Evolutionary conservation across 176 grass and related monocot species (phyloP), one percentile per base, ranked within the genome.

Genomic region (Oryza glumipatula): DNA sequence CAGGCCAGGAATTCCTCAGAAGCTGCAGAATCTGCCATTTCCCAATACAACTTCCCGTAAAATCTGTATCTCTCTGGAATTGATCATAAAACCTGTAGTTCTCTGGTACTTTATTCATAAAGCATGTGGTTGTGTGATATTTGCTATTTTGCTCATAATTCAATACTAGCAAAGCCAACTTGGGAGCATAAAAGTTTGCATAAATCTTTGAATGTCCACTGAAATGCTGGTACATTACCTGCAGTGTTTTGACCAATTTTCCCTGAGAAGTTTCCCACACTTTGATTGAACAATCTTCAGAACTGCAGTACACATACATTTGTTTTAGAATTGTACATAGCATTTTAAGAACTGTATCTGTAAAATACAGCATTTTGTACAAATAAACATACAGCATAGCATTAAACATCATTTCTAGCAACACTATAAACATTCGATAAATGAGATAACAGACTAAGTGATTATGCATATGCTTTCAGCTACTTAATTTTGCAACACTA

Each of bases 201-300:
- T 11, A 46, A 51, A n/a, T 77, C 61, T 77, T 41, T 35, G 35
- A 73, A 23, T 84, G 52, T 23, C 22, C 15, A 19, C 30, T 52
- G 43, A 38, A 71, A 39, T 85, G 75, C 32, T 38, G 35, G 76
- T 70, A 66, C 51, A 87, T 49, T 94, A 97, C 95, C 95, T 92
- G 89, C 39, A 98, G 71, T 82, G 94, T 94, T 52, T 92, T 94
- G n/a, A 98, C 92, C 67, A 98, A 85, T 52, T 98, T 98, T 76
- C 96, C 96, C 61, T 95, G 89, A 68, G 91, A 70, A 67, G 93
- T 98, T 90, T 95, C 93, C 96, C 93, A 98, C 58, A 98, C 96
- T 94, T 98, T 98, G 80, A 95, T 98, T 66, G 23, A 90, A 75
- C 96, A 95, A 92, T 98, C 96, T 91, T 98, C 91, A 74, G 96